Evolutionary conservation across 2,329 filamentous ascomycete genomes (phyloP).

Genomic region (Penicillium sclerotiorum): DNA sequence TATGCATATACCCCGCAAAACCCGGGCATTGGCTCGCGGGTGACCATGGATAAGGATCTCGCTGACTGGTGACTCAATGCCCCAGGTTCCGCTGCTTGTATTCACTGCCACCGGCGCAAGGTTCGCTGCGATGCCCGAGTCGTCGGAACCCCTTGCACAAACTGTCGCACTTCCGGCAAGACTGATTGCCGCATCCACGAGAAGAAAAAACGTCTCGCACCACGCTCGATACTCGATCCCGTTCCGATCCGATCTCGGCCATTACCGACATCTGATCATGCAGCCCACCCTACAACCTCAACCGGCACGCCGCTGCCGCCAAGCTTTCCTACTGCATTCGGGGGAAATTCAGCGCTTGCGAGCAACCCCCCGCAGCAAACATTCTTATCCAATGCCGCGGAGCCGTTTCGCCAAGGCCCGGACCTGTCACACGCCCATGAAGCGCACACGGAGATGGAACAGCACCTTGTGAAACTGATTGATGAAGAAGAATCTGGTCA

Average conservation of each 20-base stretch:
- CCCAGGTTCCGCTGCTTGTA: conserved; percentile 49
- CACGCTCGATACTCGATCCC: conserved; percentile 45
- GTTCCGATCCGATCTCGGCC: conserved; percentile 52
- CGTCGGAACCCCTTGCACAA: conserved; percentile 53
- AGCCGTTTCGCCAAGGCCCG: conserved; percentile 29
- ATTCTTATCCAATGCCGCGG: conserved; percentile 21
- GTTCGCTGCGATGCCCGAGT: conserved; percentile 55
- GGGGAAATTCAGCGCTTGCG: conserved; percentile 20
- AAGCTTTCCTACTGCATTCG: conserved; percentile 33
- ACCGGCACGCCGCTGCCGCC: conserved; percentile 22
- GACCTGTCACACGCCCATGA: conserved; percentile 42
- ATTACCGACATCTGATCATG: conserved; percentile 28
- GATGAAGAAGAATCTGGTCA: conserved; percentile 51
- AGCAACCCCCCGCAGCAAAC: conserved; percentile 22
- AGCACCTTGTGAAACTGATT: conserved; percentile 55
- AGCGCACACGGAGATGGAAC: conserved; percentile 45
- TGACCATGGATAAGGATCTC: background rate
- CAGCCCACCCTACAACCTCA: conserved; percentile 23
- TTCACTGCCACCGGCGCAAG: conserved; percentile 55
- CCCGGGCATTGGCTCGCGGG: background rate
- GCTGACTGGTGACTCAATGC: conserved; percentile 17
- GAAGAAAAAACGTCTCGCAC: conserved; percentile 52
- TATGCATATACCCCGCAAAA: too few species aligned
- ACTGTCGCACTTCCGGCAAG: conserved; percentile 48
- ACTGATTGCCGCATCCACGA: conserved; percentile 53